Conservation (phyloP, 805 yeast genomes). For the Myxozyma monticola region DNA sequence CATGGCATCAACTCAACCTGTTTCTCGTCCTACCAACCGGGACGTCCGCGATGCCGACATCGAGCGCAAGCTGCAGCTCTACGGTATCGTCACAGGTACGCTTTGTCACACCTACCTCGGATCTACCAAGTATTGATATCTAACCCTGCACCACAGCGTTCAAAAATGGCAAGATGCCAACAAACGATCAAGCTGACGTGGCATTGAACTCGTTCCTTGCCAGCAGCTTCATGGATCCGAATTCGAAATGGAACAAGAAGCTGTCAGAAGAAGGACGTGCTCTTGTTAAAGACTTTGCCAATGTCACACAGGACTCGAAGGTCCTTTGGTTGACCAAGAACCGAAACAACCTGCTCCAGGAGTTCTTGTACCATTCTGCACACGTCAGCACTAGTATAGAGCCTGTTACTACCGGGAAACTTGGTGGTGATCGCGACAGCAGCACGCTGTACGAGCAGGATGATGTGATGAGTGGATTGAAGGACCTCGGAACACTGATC, state of each 20-base stretch:
- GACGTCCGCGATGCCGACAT: constrained; percentile 19
- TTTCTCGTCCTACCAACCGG: constrained; percentile 16
- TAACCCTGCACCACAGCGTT: constrained; percentile 9
- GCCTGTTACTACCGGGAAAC: background rate
- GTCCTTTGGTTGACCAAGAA: constrained; percentile 24
- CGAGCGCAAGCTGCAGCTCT: constrained; percentile 24
- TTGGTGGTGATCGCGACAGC: constrained; percentile 1
- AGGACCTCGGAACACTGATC: constrained; percentile 22
- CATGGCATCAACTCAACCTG: background rate
- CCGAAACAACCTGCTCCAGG: constrained; percentile 24
- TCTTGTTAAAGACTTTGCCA: constrained; percentile 7
- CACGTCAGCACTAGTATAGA: background rate
- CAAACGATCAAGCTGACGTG: constrained; percentile 27
- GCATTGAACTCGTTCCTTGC: constrained; percentile 23
- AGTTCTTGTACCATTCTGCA: constrained; percentile 27
- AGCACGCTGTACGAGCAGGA: constrained; percentile 20
- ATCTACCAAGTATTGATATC: background rate
- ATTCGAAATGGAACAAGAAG: constrained; percentile 6
- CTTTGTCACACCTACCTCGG: background rate
- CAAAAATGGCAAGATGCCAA: constrained; percentile 29
- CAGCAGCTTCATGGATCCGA: constrained; percentile 9
- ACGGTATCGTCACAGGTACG: constrained; percentile 21
- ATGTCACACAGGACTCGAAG: constrained; percentile 14
- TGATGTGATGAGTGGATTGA: constrained; percentile 12
- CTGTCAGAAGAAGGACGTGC: constrained; percentile 23